phyloP scores from a whole-genome alignment of 768 basidiomycete species.

The Russula lepida region DNA sequence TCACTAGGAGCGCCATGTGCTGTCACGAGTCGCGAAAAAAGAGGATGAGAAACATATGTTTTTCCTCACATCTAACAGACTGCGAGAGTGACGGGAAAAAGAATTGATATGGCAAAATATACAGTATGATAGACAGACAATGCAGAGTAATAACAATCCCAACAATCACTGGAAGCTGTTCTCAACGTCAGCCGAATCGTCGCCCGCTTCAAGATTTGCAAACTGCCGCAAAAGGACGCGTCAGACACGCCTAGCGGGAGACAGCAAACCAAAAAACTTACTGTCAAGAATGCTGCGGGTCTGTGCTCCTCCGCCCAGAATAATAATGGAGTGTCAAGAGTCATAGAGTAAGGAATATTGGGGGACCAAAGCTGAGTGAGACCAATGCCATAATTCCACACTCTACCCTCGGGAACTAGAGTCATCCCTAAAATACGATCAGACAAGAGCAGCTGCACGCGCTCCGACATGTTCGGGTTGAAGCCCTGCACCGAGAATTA shows the following conservation, averaged over 20 bases:
- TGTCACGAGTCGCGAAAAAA: background rate
- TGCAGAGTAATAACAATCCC: background rate
- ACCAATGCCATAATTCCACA: constrained; percentile 97
- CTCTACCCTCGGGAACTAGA: constrained; percentile 83
- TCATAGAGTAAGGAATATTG: constrained; percentile 71
- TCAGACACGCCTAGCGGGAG: constrained; percentile 2
- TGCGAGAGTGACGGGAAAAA: background rate
- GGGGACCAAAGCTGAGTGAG: constrained; percentile 88
- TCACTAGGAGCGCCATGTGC: no score
- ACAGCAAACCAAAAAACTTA: constrained; percentile 33
- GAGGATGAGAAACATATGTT: background rate
- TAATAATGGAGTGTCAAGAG: constrained; percentile 82
- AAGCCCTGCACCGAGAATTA: constrained; percentile 50
- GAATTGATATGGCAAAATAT: constrained; percentile 7
- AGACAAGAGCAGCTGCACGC: constrained; percentile 85
- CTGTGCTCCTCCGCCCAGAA: constrained; percentile 98
- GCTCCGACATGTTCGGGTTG: constrained; percentile 98
- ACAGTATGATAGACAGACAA: constrained; percentile 9
- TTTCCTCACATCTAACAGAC: background rate
- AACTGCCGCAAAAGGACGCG: constrained; percentile 43
- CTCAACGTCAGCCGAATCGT: constrained; percentile 93
- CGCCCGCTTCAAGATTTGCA: constrained; percentile 80
- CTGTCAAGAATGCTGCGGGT: constrained; percentile 87
- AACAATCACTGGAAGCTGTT: constrained; percentile 73
- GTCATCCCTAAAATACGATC: constrained; percentile 97